Percentiles rank a stretch among this genome's conserved stretches.
Evolutionary conservation across 2,329 filamentous ascomycete species (phyloP).

Genomic region (Aspergillus quadrilineatus): DNA sequence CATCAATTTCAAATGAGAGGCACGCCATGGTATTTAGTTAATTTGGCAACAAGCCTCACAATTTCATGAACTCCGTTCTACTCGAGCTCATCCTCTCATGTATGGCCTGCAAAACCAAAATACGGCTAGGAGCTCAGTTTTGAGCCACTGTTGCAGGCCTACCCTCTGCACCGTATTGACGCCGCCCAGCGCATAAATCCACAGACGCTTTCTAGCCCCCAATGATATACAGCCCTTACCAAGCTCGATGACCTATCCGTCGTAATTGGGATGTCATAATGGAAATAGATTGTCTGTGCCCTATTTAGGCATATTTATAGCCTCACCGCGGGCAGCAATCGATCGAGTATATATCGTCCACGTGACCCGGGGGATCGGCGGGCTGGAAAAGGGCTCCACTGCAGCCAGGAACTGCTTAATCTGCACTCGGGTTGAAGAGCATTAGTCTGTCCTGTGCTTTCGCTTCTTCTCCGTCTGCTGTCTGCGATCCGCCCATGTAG

Average conservation of each 20-base stretch:
- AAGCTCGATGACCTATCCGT: background rate
- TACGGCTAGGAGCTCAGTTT: background rate
- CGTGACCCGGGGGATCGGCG: slow-evolving; percentile 10
- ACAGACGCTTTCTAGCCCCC: background rate
- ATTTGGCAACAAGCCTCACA: too few relatives aligned
- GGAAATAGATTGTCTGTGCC: background rate
- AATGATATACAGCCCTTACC: background rate
- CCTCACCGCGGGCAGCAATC: background rate
- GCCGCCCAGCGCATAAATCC: background rate
- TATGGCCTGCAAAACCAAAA: background rate
- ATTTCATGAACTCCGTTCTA: too few relatives aligned
- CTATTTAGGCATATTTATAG: background rate
- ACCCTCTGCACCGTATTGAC: background rate
- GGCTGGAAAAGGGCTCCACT: background rate
- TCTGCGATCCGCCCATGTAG: background rate
- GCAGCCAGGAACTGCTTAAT: background rate
- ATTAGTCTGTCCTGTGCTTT: background rate
- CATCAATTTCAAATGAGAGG: too few relatives aligned
- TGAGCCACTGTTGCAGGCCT: background rate
- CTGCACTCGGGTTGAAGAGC: background rate
- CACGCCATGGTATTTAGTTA: too few relatives aligned
- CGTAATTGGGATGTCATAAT: too few relatives aligned
- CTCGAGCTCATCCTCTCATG: too few relatives aligned
- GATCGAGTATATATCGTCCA: background rate
- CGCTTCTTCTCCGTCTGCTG: background rate